Base-by-base conservation (phyloP, 2,329 filamentous ascomycete genomes). In the Aspergillus carbonarius region DNA sequence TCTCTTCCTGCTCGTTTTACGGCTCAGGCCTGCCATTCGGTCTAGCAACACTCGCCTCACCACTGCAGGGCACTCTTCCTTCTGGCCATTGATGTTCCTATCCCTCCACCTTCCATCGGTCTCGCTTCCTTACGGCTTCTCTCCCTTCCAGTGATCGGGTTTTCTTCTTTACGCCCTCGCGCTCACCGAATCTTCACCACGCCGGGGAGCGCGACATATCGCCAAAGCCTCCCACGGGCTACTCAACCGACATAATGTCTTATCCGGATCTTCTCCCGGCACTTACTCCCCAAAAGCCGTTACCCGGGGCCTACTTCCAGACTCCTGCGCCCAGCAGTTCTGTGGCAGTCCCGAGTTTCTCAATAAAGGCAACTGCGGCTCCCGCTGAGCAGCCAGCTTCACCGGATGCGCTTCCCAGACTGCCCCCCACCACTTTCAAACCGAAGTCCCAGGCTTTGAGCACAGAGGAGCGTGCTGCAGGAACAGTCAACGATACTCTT, bases 401-500 rank as follows among this genome's bases (percentile, higher is more conserved):
- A n/a, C 70, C 61, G 56, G 68, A 61, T 61, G 60, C 70, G 47
- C 68, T 75, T 56, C 70, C 72, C 34, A 75, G 70, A 63, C 64
- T 75, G 48, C 70, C 74, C 34, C 71, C 74, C 46, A 66, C 70
- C 35, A 67, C 78, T 18, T 68, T 73, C 27, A 76, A 78, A 64
- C 69, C 81, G 34, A 78, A 82, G 63, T 75, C 78, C 55, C 80
- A 82, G 60, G 73, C 77, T n/a, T 69, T 89, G 48, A 86, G 85
- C 46, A 89, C 90, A 0, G 84, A 96, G 60, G 84, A 90, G 65
- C 90, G 91, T 75, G 95, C 92, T 18, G 91, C 92, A 48, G 84
- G 83, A 64, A 93, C 90, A 18, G 88, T 99, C 74, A 96, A 96
- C 75, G 84, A 87, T 64, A 88, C 90, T 46, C 79, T 98, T 46